Percentiles rank a stretch among this genome's conserved stretches.
These are phyloP conservation scores for Umbelopsis sp. DNA, from an alignment of 371 early-diverging fungal genomes.

Conservation along the genomic window DNA sequence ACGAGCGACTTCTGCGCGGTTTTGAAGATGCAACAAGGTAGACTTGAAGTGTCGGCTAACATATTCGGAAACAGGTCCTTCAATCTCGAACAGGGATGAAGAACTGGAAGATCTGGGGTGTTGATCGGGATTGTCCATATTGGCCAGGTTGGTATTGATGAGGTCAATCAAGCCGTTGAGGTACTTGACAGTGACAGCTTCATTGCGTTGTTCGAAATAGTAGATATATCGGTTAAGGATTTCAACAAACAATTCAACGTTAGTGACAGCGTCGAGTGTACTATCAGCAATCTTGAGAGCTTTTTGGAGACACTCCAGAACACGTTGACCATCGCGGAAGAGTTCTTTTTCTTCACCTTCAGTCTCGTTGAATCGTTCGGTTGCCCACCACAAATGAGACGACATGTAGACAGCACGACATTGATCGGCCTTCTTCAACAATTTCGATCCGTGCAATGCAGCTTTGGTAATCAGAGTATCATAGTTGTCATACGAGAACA, in stretches of 20 bases:
- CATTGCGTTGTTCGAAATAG: slow-evolving; percentile 85
- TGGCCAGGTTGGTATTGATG: slow-evolving; percentile 74
- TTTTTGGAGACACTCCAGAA: slow-evolving; percentile 86
- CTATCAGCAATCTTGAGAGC: slow-evolving; percentile 90
- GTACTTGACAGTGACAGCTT: slow-evolving; percentile 82
- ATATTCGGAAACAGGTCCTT: slow-evolving; percentile 58
- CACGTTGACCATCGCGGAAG: slow-evolving; percentile 81
- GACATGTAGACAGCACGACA: slow-evolving; percentile 80
- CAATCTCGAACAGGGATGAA: slow-evolving; percentile 58
- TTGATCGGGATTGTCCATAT: slow-evolving; percentile 70
- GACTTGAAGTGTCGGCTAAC: slow-evolving; percentile 69
- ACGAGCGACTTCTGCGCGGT: slow-evolving; percentile 32
- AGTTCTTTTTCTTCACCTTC: slow-evolving; percentile 37
- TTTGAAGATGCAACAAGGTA: slow-evolving; percentile 59
- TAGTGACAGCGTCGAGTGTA: slow-evolving; percentile 83
- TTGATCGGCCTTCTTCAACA: slow-evolving; percentile 93
- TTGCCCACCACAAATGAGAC: slow-evolving; percentile 88
- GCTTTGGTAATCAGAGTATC: slow-evolving; percentile 88
- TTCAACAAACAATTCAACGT: slow-evolving; percentile 88
- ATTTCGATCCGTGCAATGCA: slow-evolving; percentile 81
- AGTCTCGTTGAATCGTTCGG: slow-evolving; percentile 46
- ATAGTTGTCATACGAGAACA: slow-evolving; percentile 83
- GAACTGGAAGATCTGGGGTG: slow-evolving; percentile 66
- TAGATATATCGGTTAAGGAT: slow-evolving; percentile 87
- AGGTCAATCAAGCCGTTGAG: slow-evolving; percentile 89